phyloP scores from a whole-genome alignment of 306 rosid species.

The Dalbergia cochinchinensis region DNA sequence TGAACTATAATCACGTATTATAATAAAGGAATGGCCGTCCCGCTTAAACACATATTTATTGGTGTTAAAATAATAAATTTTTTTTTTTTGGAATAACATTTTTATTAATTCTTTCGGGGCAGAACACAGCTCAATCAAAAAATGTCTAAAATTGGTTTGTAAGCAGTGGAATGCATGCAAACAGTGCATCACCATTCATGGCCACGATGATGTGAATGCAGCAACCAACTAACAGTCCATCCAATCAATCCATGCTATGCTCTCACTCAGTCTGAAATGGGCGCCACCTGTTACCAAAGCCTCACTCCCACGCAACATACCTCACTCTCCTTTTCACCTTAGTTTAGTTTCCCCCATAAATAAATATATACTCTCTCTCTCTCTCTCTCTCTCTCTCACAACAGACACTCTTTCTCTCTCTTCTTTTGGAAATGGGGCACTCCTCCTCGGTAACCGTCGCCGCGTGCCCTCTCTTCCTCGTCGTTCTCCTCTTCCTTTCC shows the following conservation, averaged over 20 bases:
- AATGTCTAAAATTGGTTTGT: no score
- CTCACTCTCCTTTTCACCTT: neutral
- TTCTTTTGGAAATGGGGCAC: slow-evolving; percentile 44
- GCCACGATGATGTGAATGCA: neutral
- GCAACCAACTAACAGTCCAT: slow-evolving; percentile 30
- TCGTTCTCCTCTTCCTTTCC: slow-evolving; percentile 35
- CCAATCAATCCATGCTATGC: no score
- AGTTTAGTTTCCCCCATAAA: no score
- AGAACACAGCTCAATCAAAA: no score
- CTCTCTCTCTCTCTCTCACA: neutral
- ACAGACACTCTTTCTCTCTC: neutral
- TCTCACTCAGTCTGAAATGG: neutral
- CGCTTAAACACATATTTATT: no score
- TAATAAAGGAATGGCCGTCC: no score
- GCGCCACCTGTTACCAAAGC: neutral
- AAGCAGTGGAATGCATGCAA: no score
- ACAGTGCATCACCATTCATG: no score
- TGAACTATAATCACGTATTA: no score
- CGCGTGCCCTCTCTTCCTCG: slow-evolving; percentile 28
- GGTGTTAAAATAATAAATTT: no score
- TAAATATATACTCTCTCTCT: neutral
- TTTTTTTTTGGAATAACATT: no score
- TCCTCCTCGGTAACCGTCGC: neutral
- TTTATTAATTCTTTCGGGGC: no score
- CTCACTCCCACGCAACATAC: slow-evolving; percentile 30